Percentiles rank a stretch among this genome's conserved stretches.
These are phyloP conservation scores for Pistacia atlantica DNA, from an alignment of 345 rosid genomes.

Conservation along the genomic window DNA sequence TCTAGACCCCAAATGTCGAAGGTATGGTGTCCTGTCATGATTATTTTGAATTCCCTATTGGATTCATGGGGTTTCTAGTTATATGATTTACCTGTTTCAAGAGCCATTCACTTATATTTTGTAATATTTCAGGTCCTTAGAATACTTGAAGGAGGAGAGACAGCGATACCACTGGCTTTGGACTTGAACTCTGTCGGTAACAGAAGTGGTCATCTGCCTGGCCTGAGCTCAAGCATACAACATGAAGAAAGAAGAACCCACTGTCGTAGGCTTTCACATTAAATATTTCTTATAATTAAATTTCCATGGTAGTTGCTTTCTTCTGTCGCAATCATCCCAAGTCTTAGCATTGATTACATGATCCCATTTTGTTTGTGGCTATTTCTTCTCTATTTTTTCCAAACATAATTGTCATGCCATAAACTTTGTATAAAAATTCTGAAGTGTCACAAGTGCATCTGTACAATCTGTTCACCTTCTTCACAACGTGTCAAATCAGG, in stretches of 20 bases:
- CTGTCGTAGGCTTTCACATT: conserved; percentile 52
- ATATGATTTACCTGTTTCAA: not conserved
- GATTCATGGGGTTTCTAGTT: not conserved
- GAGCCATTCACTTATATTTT: not conserved
- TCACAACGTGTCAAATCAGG: not conserved
- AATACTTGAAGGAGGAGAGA: conserved; percentile 64
- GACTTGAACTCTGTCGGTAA: conserved; percentile 57
- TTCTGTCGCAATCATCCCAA: not conserved
- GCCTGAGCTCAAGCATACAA: conserved; percentile 33
- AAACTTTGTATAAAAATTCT: not conserved
- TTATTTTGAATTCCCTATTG: not conserved
- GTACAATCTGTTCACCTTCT: not conserved
- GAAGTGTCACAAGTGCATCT: not conserved
- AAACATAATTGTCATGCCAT: not conserved
- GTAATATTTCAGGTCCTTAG: conserved; percentile 36
- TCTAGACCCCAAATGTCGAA: conserved; percentile 62
- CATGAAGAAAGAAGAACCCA: conserved; percentile 38
- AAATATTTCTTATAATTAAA: not conserved
- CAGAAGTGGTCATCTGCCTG: conserved; percentile 61
- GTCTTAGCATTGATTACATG: not conserved
- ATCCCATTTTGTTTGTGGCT: not conserved
- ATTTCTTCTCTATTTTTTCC: too few species aligned
- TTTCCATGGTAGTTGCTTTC: not conserved
- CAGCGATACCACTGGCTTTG: conserved; percentile 36
- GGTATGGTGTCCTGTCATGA: conserved; percentile 27